Evolutionary conservation across 2,329 filamentous ascomycete species (phyloP), one percentile per base, ranked within the genome.

Genomic region (Calycina herbarum): DNA sequence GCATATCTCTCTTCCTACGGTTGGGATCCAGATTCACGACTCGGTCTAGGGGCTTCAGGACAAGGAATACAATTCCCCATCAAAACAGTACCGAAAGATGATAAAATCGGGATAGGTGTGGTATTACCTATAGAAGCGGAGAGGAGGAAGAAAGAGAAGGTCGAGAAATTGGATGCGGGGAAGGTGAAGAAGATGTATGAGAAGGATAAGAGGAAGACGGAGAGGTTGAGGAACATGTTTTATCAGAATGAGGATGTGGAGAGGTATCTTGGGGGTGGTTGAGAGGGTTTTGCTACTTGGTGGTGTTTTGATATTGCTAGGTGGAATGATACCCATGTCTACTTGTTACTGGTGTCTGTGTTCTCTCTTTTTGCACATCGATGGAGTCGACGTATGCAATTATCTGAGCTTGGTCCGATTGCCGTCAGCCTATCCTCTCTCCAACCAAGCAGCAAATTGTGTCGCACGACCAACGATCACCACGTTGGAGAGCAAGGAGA

Each of bases 231-330:
- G 69, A 82, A 86, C 71, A 83, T 91, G 78, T 90, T 97, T 68
- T 94, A 91, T 77, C 84, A 86, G 24, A 88, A 86, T 70, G 85
- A 90, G n/a, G 90, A 94, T 70, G 80, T 96, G 63, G 86, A 93
- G 72, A 86, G 83, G 73, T 95, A 96, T 63, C 58, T 76, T 20
- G 67, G 71, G 5, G 67, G 69, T 27, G 63, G 65, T 24, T 73
- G 56, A 54, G 8, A 24, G 3, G 8, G 10, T 11, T 54, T 13
- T 54, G 24, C 6, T 10, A 7, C 5, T 27, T 10, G n/a, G 27
- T 54, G 20, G 20, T 54, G 2, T 7, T 13, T 54, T 24, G 20
- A 4, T 8, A 13, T 54, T 54, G 48, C 20, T 27, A 24, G 48
- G 48, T 13, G n/a, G 10, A 51, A 24, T 54, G 48, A 27, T 54